Base-by-base conservation (phyloP, 371 early-diverging fungal genomes). In the Furculomyces boomerangus region DNA sequence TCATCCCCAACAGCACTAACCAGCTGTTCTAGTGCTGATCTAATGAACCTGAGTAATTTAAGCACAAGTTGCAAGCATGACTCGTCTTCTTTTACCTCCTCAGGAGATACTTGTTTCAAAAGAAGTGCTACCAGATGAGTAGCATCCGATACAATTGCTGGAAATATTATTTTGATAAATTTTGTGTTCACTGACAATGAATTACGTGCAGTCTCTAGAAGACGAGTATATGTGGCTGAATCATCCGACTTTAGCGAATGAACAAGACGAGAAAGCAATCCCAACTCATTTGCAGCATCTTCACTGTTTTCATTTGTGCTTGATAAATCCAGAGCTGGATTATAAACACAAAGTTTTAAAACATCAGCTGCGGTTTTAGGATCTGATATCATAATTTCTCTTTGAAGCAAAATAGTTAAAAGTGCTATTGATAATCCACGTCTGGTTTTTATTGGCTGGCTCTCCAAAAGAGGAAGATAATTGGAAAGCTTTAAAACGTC, bases 131-230 rank as follows among this genome's bases (percentile, higher is more conserved):
- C n/a, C n/a, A n/a, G n/a, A n/a, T n/a, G n/a, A n/a, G n/a, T 69
- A 35, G 81, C 77, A 2, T 77, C 74, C 32, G 76, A 68, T 20
- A 86, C 73, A 28, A 95, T 64, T 3, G 94, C 77, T 18, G 94
- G 93, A 61, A 87, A 82, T 22, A 91, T 88, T 59, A 81, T 88
- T 37, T 80, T 74, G 40, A 93, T 79, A 30, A 91, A 79, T 50
- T 83, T 80, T 16, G 86, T 90, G 54, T 90, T 88, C 57, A 85
- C 79, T 13, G 73, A 75, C 48, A 94, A 77, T 55, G 85, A 81
- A 49, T 86, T 81, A 27, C 87, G 72, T 16, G 84, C 86, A 1
- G 85, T 74, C 2, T 80, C 77, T 28, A 93, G 66, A 20, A 92
- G 74, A 73, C 80, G 63, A 1, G 88, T 81, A 56, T 90, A 88